Base-by-base conservation (phyloP, 2,329 filamentous ascomycete genomes). In the Pseudogymnoascus sp. region DNA sequence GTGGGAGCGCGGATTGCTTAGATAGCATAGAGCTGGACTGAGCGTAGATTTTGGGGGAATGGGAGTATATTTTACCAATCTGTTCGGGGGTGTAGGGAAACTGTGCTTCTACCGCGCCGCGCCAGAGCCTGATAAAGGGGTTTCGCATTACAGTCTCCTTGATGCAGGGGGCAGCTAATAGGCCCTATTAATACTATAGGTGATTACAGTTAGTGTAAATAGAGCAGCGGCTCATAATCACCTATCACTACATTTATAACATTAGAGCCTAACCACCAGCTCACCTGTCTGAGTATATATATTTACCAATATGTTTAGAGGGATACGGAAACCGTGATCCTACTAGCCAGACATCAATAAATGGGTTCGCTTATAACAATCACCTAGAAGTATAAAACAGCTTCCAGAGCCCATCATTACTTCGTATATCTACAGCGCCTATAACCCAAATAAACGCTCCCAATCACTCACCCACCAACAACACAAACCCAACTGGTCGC, bases 401-500 rank as follows among this genome's bases (percentile, higher is more conserved):
- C 19, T 47, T 5, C 24, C 21, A 26, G 13, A 47, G 11, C 6
- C 42, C 8, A 24, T 24, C 5, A 44, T 44, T 14, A 44, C 40
- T 24, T 24, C 3, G 21, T 14, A 6, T 47, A 47, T 47, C 8
- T 19, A 47, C 13, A 24, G 40, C 8, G n/a, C 38, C 38, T 11
- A 40, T 19, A 37, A 37, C 1, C 35, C 14, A 37, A n/a, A 6
- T 14, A n/a, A n/a, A 14, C 35, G 6, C 14, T 7, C 35, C 8
- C 16, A 42, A 19, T 10, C 40, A 21, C 19, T 21, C 40, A 47
- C 21, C 19, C 19, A 47, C 61, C 19, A 40, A 33, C 65, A 44
- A 84, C 78, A 67, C 80, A 82, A 62, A 96, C 79, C 87, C 91
- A 96, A 72, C 87, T 96, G 16, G 93, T 96, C 50, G 93, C 93